Percentiles rank a stretch among this genome's conserved stretches.
Evolutionary conservation across 305 asterid species (phyloP).

Genomic region (Solanum chacoense): DNA sequence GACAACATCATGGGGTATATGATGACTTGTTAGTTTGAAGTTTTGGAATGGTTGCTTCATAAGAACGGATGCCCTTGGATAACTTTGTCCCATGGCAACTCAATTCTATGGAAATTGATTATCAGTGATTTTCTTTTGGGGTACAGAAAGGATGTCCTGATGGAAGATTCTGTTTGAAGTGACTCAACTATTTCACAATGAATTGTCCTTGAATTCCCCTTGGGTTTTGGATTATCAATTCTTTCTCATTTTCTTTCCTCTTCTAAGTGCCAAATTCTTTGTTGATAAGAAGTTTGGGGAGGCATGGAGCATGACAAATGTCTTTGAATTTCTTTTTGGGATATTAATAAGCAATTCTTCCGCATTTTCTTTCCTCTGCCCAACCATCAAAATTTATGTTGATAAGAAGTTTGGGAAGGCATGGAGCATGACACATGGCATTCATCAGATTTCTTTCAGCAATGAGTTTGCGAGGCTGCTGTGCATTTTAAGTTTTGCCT

Average conservation of each 20-base stretch:
- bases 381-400: not conserved
- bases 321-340: not conserved
- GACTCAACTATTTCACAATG: not conserved
- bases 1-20: not conserved
- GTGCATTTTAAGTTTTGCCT: not conserved
- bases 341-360: not conserved
- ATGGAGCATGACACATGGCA: slow-evolving; percentile 1
- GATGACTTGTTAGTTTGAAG: not conserved
- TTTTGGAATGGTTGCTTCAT: not conserved
- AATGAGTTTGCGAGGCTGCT: not conserved
- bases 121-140: not conserved
- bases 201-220: not conserved
- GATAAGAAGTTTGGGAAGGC: not conserved
- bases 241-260: not conserved
- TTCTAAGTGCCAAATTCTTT: not conserved
- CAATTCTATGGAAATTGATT: not conserved
- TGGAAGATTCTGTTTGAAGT: slow-evolving; percentile 2
- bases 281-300: not conserved
- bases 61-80: not conserved
- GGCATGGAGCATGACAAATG: not conserved
- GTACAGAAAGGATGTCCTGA: not conserved
- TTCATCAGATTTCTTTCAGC: not conserved
- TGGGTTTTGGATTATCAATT: not conserved
- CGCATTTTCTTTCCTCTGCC: not conserved
- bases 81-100: not conserved